phyloP scores from a whole-genome alignment of 2,329 filamentous ascomycete genomes.

The Paracamarosporium sp. region DNA sequence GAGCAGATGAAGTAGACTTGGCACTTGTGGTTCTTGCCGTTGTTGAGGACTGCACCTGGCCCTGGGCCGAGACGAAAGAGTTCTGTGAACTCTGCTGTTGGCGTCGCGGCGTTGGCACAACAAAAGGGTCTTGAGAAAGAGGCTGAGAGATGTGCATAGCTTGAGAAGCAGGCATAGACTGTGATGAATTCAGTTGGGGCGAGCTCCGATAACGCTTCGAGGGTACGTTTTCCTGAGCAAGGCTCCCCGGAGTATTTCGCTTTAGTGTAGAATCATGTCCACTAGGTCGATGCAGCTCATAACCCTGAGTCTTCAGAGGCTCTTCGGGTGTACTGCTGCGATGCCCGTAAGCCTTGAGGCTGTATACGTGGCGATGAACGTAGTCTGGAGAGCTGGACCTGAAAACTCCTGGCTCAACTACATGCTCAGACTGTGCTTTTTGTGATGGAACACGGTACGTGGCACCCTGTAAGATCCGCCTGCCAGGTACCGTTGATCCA shows the following conservation, averaged over 20 bases:
- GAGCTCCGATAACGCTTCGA: slow-evolving; percentile 18
- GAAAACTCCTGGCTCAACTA: not conserved
- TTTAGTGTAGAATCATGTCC: slow-evolving; percentile 7
- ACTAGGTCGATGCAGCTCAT: not conserved
- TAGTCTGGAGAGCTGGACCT: slow-evolving; percentile 19
- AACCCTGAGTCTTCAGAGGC: not conserved
- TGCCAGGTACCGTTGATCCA: too few species aligned
- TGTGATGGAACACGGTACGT: not conserved
- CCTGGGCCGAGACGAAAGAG: not conserved
- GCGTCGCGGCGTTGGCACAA: not conserved
- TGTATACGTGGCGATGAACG: slow-evolving; percentile 3
- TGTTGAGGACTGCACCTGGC: not conserved
- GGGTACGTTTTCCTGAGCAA: not conserved
- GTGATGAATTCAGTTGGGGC: slow-evolving; percentile 1
- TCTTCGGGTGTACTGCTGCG: not conserved
- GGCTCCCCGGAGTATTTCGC: slow-evolving; percentile 13
- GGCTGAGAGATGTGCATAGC: not conserved
- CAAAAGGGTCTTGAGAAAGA: not conserved
- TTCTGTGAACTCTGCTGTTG: not conserved
- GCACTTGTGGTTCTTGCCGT: not conserved
- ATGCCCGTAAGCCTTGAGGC: slow-evolving; percentile 10
- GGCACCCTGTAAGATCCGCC: too few species aligned
- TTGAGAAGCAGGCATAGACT: not conserved
- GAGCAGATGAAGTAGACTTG: not conserved
- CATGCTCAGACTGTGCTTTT: too few species aligned